phyloP scores from a whole-genome alignment of 768 basidiomycete species.

The Neoboletus magnificus region DNA sequence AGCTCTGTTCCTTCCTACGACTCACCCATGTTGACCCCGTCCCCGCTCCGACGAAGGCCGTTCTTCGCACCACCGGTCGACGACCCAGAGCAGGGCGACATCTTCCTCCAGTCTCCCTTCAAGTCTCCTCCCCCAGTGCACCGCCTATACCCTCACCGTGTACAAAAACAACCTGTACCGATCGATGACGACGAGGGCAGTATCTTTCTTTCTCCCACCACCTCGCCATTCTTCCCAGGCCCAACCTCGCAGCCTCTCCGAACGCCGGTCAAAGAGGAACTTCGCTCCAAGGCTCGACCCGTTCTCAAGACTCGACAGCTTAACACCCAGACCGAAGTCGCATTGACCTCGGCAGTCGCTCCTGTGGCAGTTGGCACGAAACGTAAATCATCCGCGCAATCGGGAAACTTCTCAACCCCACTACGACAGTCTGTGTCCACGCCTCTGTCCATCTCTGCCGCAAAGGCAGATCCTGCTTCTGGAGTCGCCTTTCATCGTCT shows the following conservation, averaged over 20 bases:
- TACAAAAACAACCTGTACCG: slow-evolving; percentile 29
- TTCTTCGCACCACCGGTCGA: slow-evolving; percentile 35
- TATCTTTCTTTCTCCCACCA: slow-evolving; percentile 53
- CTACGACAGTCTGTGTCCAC: slow-evolving; percentile 45
- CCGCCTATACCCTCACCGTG: slow-evolving; percentile 42
- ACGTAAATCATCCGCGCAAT: slow-evolving; percentile 53
- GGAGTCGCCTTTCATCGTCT: slow-evolving; percentile 35
- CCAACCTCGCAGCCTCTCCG: slow-evolving; percentile 50
- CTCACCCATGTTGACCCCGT: slow-evolving; percentile 63
- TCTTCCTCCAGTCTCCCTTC: slow-evolving; percentile 54
- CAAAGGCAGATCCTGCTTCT: slow-evolving; percentile 32
- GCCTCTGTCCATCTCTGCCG: slow-evolving; percentile 36
- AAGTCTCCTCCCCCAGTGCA: slow-evolving; percentile 44
- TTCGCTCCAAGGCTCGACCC: slow-evolving; percentile 39
- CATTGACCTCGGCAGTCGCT: slow-evolving; percentile 15
- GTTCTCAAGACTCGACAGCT: slow-evolving; percentile 37
- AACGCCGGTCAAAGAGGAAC: slow-evolving; percentile 57
- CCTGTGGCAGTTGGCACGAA: slow-evolving; percentile 54
- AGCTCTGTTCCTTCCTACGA: slow-evolving; percentile 38
- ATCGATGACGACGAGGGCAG: slow-evolving; percentile 56
- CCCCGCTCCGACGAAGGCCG: slow-evolving; percentile 50
- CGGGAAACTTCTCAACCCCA: slow-evolving; percentile 54
- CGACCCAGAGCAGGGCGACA: slow-evolving; percentile 42
- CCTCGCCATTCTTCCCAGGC: slow-evolving; percentile 42
- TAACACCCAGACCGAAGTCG: slow-evolving; percentile 18